phyloP scores from a whole-genome alignment of 805 yeast genomes.

The Jamesozyma jinghongensis region DNA sequence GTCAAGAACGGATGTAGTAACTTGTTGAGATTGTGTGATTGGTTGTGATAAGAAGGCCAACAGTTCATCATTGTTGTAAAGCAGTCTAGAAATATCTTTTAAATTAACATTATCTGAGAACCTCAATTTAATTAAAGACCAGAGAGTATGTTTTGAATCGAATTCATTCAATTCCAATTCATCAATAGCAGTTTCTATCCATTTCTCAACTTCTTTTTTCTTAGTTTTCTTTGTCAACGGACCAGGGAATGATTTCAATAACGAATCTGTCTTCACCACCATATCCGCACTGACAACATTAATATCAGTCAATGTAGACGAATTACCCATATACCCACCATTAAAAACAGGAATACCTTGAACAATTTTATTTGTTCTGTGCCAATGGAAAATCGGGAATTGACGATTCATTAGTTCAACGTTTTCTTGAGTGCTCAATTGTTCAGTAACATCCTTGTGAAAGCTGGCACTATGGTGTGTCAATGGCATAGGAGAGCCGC shows the following conservation, averaged over 20 bases:
- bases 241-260: slow-evolving; percentile 31
- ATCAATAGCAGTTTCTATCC: slow-evolving; percentile 41
- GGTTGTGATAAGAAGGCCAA: slow-evolving; percentile 20
- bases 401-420: slow-evolving; percentile 50
- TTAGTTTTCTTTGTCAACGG: slow-evolving; percentile 55
- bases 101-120: slow-evolving; percentile 20
- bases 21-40: slow-evolving; percentile 4
- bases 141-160: slow-evolving; percentile 16
- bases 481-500: too few species aligned
- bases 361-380: slow-evolving; percentile 37
- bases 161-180: slow-evolving; percentile 14
- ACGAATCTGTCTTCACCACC: slow-evolving; percentile 27
- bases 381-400: slow-evolving; percentile 71
- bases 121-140: slow-evolving; percentile 20
- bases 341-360: slow-evolving; percentile 34
- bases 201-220: slow-evolving; percentile 58
- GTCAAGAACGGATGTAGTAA: slow-evolving; percentile 36
- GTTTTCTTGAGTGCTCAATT: slow-evolving; percentile 34
- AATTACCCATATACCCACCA: slow-evolving; percentile 17
- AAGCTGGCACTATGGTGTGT: background rate
- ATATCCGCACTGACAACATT: slow-evolving; percentile 31
- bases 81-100: slow-evolving; percentile 28
- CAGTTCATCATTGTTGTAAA: slow-evolving; percentile 29
- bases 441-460: background rate
- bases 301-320: slow-evolving; percentile 20